These are phyloP conservation scores for Aureobasidium sp. DNA, from an alignment of 2,329 filamentous ascomycete species.

Conservation along the genomic window DNA sequence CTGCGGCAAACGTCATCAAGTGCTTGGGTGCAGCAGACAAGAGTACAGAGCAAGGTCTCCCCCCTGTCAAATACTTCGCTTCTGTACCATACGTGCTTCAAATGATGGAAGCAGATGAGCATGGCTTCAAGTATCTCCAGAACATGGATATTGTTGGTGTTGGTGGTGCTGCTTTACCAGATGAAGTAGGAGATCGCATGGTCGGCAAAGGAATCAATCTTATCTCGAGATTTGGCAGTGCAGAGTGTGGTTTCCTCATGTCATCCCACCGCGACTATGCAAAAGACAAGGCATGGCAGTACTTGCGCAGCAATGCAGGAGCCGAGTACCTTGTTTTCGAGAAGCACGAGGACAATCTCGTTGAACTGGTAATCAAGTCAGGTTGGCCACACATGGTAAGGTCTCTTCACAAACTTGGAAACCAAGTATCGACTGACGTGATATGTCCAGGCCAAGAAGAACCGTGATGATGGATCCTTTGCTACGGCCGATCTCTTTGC, in stretches of 20 bases:
- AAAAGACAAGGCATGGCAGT: constrained; percentile 52
- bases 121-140: constrained; percentile 36
- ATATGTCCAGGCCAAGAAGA: constrained; percentile 39
- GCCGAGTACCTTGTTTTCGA: constrained; percentile 38
- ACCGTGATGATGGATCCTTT: constrained; percentile 51
- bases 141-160: constrained; percentile 54
- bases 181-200: constrained; percentile 44
- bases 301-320: constrained; percentile 39
- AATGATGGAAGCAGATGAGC: constrained; percentile 38
- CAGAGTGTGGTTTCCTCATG: constrained; percentile 57
- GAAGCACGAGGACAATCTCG: constrained; percentile 34
- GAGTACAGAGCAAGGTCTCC: constrained; percentile 17
- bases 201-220: constrained; percentile 45
- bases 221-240: constrained; percentile 55
- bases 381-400: constrained; percentile 48
- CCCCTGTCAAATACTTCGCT: constrained; percentile 48
- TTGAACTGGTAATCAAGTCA: constrained; percentile 47
- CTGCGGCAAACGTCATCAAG: constrained; percentile 42
- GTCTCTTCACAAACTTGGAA: not conserved
- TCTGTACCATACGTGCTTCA: constrained; percentile 53
- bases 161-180: constrained; percentile 51
- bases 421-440: not conserved
- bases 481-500: constrained; percentile 56
- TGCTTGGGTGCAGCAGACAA: constrained; percentile 35
- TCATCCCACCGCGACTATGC: constrained; percentile 51